phyloP scores from a whole-genome alignment of 225 moss, liverwort and hornwort genomes.

The Lunularia cruciata region DNA sequence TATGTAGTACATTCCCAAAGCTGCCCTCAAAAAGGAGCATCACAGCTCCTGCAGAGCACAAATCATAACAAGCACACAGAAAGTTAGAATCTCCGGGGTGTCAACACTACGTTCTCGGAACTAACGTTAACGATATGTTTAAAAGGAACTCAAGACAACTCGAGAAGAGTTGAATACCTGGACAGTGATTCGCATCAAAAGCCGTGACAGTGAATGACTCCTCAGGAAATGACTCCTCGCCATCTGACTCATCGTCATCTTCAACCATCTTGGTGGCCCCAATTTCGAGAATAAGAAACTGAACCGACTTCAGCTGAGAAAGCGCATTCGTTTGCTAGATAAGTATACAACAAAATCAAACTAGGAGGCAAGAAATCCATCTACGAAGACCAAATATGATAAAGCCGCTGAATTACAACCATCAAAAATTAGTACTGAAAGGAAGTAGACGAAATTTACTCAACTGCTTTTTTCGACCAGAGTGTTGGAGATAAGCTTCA shows the following conservation, averaged over 20 bases:
- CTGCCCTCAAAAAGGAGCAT: constrained; percentile 85
- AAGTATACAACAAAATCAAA: no score
- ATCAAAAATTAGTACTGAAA: background rate
- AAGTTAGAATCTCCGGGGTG: background rate
- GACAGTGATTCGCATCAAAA: constrained; percentile 79
- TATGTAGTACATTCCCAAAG: constrained; percentile 78
- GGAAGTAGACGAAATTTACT: no score
- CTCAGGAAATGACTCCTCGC: no score
- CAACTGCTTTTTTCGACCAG: no score
- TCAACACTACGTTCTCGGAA: background rate
- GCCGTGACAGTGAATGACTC: constrained; percentile 68
- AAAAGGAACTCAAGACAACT: background rate
- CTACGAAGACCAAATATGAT: background rate
- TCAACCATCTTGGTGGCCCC: constrained; percentile 55
- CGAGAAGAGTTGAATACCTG: constrained; percentile 38
- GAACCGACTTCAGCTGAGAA: constrained; percentile 45
- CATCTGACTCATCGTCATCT: constrained; percentile 52
- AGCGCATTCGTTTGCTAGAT: background rate
- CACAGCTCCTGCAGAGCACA: constrained; percentile 55
- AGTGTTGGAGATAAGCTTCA: no score
- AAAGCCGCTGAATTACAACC: background rate
- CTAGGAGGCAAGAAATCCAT: no score
- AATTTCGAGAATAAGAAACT: constrained; percentile 56
- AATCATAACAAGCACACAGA: background rate
- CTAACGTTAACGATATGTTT: background rate